Conservation (phyloP, 2,329 filamentous ascomycete genomes). For the Penicillium glabrum region DNA sequence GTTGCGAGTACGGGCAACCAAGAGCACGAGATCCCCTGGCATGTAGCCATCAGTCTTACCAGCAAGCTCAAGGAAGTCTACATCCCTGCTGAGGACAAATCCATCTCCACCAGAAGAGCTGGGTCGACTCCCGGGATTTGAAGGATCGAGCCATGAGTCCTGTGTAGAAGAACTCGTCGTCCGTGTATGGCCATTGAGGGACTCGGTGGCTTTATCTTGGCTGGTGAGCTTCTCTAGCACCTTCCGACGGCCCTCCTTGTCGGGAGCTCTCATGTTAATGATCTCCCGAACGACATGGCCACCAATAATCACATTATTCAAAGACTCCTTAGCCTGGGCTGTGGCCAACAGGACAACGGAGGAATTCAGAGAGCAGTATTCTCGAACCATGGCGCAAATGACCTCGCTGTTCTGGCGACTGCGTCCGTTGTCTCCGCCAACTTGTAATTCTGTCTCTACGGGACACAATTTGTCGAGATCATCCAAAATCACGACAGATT, state of each 20-base stretch:
- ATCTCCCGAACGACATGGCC: slow-evolving; percentile 93
- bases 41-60: slow-evolving; percentile 97
- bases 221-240: slow-evolving; percentile 78
- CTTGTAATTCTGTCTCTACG: slow-evolving; percentile 88
- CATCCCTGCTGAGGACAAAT: slow-evolving; percentile 70
- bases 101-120: slow-evolving; percentile 54
- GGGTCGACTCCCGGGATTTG: slow-evolving; percentile 55
- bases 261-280: slow-evolving; percentile 81
- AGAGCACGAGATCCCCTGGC: slow-evolving; percentile 85
- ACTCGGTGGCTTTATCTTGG: slow-evolving; percentile 38
- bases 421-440: slow-evolving; percentile 87
- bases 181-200: slow-evolving; percentile 43
- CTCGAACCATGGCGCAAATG: slow-evolving; percentile 75
- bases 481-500: slow-evolving; percentile 81
- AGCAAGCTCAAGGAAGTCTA: slow-evolving; percentile 90
- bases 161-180: slow-evolving; percentile 42
- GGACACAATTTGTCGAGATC: slow-evolving; percentile 93
- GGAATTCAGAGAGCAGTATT: slow-evolving; percentile 78
- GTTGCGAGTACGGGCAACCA: slow-evolving; percentile 84
- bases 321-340: slow-evolving; percentile 85
- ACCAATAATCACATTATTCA: slow-evolving; percentile 87
- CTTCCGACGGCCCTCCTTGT: slow-evolving; percentile 82
- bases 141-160: slow-evolving; percentile 76
- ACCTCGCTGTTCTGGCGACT: slow-evolving; percentile 91
- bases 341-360: slow-evolving; percentile 86